Conservation (phyloP, 2,329 filamentous ascomycete genomes). For the Penicillium brevicompactum region DNA sequence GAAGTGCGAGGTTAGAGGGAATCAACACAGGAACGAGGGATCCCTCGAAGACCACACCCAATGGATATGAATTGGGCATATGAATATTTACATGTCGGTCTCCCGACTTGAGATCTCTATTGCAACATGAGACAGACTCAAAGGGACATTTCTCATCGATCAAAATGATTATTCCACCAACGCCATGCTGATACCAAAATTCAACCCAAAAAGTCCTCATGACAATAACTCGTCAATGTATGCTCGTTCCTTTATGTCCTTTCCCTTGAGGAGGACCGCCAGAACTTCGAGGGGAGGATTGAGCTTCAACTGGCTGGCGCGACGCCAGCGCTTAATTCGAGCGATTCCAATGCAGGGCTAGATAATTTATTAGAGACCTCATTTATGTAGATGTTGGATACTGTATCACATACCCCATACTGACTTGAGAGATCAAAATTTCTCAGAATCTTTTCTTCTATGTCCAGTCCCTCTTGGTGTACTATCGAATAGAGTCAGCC, state of each 20-base stretch:
- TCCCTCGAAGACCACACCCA: too few relatives aligned
- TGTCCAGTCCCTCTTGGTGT: slow-evolving; percentile 72
- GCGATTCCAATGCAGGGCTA: slow-evolving; percentile 87
- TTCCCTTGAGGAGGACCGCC: slow-evolving; percentile 74
- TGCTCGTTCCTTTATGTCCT: slow-evolving; percentile 59
- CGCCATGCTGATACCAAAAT: slow-evolving; percentile 6
- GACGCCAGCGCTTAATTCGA: slow-evolving; percentile 81
- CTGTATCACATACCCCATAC: slow-evolving; percentile 73
- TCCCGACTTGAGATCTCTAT: too few relatives aligned
- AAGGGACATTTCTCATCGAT: background rate
- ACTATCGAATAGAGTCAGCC: slow-evolving; percentile 47
- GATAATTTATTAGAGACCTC: background rate
- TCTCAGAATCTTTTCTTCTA: slow-evolving; percentile 82
- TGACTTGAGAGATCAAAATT: slow-evolving; percentile 92
- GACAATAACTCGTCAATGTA: slow-evolving; percentile 56
- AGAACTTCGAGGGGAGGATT: slow-evolving; percentile 87
- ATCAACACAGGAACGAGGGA: background rate
- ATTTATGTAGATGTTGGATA: background rate
- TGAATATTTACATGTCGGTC: too few relatives aligned
- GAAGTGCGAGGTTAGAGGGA: background rate
- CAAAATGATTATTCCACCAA: slow-evolving; percentile 8
- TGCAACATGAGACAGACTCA: too few relatives aligned
- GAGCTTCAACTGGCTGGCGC: slow-evolving; percentile 80
- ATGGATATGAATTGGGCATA: too few relatives aligned
- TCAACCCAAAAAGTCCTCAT: slow-evolving; percentile 15